A percentile compares a stretch with the other conserved stretches of the same genome.
These are phyloP conservation scores for Phyllosticta citrichinensis DNA, from an alignment of 2,329 filamentous ascomycete genomes.

Conservation along the genomic window DNA sequence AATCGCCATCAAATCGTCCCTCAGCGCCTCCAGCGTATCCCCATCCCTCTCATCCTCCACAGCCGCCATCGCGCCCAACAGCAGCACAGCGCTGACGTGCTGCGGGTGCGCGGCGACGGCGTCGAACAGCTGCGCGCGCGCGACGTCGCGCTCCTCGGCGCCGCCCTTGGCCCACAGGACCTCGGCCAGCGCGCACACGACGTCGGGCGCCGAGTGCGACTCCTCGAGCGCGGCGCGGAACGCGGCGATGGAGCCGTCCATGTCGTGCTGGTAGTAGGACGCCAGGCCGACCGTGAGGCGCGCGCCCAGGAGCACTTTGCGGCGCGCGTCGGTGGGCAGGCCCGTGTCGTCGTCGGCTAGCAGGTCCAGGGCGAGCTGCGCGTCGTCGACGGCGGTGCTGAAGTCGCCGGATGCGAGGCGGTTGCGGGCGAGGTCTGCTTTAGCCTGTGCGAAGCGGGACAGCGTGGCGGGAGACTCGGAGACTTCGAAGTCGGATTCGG, in stretches of 20 bases:
- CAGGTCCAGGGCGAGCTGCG: constrained; percentile 69
- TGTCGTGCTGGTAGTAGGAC: constrained; percentile 58
- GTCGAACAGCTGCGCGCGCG: constrained; percentile 69
- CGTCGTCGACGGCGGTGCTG: constrained; percentile 63
- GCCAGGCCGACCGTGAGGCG: constrained; percentile 80
- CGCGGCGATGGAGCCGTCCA: constrained; percentile 62
- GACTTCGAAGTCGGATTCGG: constrained; percentile 76
- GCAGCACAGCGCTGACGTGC: constrained; percentile 68
- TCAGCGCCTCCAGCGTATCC: constrained; percentile 71
- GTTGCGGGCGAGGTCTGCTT: constrained; percentile 76
- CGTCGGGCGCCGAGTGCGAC: constrained; percentile 65
- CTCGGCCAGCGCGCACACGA: constrained; percentile 78
- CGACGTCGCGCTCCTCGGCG: constrained; percentile 61
- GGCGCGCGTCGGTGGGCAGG: constrained; percentile 53
- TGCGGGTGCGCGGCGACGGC: constrained; percentile 63
- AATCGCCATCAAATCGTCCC: constrained; percentile 63
- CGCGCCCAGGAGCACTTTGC: constrained; percentile 67
- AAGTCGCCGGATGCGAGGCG: constrained; percentile 62
- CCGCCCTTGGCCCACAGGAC: constrained; percentile 86
- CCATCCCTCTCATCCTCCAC: constrained; percentile 59
- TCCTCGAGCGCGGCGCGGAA: constrained; percentile 75
- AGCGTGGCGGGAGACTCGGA: constrained; percentile 68
- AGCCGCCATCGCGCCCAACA: constrained; percentile 76
- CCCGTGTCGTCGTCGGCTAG: constrained; percentile 61
- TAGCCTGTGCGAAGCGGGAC: constrained; percentile 68